Evolutionary conservation across 495 filamentous ascomycete species (phyloP), one percentile per base, ranked within the genome.

Genomic region (Acidomyces sp.): DNA sequence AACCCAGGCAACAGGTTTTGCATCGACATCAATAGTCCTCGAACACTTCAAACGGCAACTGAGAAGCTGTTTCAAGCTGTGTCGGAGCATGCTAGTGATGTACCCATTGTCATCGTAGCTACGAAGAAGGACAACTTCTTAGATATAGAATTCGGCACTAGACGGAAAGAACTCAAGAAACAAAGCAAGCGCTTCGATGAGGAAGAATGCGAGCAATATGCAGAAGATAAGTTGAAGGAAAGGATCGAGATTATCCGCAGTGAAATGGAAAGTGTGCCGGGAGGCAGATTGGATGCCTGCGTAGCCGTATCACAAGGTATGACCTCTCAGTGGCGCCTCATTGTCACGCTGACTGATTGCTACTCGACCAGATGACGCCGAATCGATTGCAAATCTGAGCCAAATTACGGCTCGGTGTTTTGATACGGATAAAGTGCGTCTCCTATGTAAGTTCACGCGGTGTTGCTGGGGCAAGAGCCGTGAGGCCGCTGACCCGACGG

Each of bases 121-220:
- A 56, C 53, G 7, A 56, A 56, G 39, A 52, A 48, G 34, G 53
- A 56, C 27, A 44, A 56, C 5, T 54, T 51, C 39, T 31, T 45
- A 11, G 51, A 45, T 13, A 41, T 56, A 15, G 18, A 48, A 27
- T 48, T 48, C 18, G 38, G 45, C 4, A 28, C 39, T 4, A 20
- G 22, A 9, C 38, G 45, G 1, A 48, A 48, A 41, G 26, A 25
- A 15, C 21, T 48, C 24, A 48, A 48, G 39, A 42, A 43, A 21
- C 39, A 48, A 23, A 39, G 45, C n/a, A 35, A 37, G 34, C 24
- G 23, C 1, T 43, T 48, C 17, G 45, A 48, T 34, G 45, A 48
- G 33, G 45, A 48, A 17, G 45, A 31, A 3, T 48, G 45, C 26
- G 45, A 48, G 20, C 6, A 37, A 16, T 43, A 43, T 21, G 45